Evolutionary conservation across 2,329 filamentous ascomycete genomes (phyloP).

Genomic region (Fusarium sp.): DNA sequence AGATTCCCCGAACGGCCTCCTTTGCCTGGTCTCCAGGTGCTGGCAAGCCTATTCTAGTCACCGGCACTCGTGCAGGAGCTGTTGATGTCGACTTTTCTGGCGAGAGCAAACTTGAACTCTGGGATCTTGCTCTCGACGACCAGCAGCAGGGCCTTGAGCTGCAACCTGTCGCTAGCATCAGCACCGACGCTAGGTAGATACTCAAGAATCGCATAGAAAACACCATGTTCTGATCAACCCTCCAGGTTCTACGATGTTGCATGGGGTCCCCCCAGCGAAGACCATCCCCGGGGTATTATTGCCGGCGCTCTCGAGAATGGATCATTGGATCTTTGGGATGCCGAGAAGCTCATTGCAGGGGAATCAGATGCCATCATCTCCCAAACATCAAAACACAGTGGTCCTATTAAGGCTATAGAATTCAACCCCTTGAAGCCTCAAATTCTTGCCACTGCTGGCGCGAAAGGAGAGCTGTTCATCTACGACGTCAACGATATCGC

Average conservation of each 20-base stretch:
- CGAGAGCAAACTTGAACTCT: conserved; percentile 95
- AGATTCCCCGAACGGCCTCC: conserved; percentile 95
- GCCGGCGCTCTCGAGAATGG: conserved; percentile 96
- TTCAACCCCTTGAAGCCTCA: conserved; percentile 96
- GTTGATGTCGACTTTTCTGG: conserved; percentile 98
- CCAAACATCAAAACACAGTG: conserved; percentile 88
- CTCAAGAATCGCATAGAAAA: conserved; percentile 20
- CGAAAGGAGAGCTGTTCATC: conserved; percentile 95
- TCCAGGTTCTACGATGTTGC: conserved; percentile 95
- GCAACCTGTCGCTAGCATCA: conserved; percentile 84
- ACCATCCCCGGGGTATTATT: conserved; percentile 87
- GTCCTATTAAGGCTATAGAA: conserved; percentile 92
- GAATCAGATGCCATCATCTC: conserved; percentile 82
- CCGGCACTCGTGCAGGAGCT: conserved; percentile 93
- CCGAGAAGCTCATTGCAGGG: conserved; percentile 72
- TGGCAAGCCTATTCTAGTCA: conserved; percentile 84
- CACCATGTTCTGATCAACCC: conserved; percentile 30
- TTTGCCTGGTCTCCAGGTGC: conserved; percentile 95
- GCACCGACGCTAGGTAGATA: conserved; percentile 86
- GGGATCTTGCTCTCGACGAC: conserved; percentile 89
- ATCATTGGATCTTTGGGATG: conserved; percentile 93
- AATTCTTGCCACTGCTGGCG: conserved; percentile 90
- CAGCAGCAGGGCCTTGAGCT: conserved; percentile 83
- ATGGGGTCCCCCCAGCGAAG: conserved; percentile 86
- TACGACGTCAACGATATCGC: conserved; percentile 92